phyloP scores from a whole-genome alignment of 176 grass and related monocot species.

The Saccharum officinarum region DNA sequence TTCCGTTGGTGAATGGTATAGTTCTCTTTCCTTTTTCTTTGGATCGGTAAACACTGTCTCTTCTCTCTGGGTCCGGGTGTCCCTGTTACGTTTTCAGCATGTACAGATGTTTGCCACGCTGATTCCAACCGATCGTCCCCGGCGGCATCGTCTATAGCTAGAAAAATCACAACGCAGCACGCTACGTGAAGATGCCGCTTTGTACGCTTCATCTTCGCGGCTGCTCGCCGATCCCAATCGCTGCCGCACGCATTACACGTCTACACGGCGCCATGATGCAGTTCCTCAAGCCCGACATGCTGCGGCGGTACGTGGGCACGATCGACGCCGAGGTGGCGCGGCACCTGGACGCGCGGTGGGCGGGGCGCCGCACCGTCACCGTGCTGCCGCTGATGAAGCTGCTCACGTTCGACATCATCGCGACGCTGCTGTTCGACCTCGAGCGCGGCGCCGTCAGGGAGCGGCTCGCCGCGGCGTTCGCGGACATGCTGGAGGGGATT shows the following conservation, averaged over 20 bases:
- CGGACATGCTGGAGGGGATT: slow-evolving; percentile 43
- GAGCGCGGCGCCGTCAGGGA: slow-evolving; percentile 30
- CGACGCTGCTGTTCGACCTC: slow-evolving; percentile 43
- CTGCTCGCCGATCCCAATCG: too few species aligned
- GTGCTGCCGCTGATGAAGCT: slow-evolving; percentile 55
- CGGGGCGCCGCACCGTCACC: neutral
- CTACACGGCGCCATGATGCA: slow-evolving; percentile 26
- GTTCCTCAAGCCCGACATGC: slow-evolving; percentile 53
- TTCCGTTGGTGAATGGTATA: neutral
- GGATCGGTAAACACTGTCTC: neutral
- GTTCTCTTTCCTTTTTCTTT: neutral
- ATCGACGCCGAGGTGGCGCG: slow-evolving; percentile 51
- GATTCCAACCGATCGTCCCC: too few species aligned
- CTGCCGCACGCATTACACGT: too few species aligned
- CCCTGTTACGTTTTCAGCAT: neutral
- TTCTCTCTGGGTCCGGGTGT: too few species aligned
- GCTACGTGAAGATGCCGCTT: too few species aligned
- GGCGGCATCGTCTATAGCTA: too few species aligned
- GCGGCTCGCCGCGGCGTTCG: slow-evolving; percentile 36
- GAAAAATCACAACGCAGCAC: too few species aligned
- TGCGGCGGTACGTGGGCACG: slow-evolving; percentile 43
- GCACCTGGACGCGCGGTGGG: slow-evolving; percentile 42
- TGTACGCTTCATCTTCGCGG: too few species aligned
- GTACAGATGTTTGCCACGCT: too few species aligned
- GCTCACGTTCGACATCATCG: slow-evolving; percentile 57